These are phyloP conservation scores for Cladosporium oxysporum DNA, from an alignment of 2,329 filamentous ascomycete species.

Conservation along the genomic window DNA sequence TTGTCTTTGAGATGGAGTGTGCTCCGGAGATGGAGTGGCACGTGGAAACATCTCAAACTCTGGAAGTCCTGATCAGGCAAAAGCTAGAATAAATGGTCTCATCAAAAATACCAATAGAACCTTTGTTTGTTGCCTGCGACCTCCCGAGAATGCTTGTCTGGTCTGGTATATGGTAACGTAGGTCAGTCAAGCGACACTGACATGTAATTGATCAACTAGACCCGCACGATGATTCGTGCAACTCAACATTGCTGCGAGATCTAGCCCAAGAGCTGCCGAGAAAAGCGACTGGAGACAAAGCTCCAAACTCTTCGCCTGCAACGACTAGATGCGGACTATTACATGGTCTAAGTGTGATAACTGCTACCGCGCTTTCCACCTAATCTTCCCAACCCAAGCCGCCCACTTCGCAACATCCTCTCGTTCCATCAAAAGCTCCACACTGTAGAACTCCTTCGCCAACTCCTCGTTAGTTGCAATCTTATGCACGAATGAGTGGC, in stretches of 20 bases:
- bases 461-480: slow-evolving; percentile 76
- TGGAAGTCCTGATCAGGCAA: no score
- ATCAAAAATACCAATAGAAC: no score
- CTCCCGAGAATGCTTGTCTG: no score
- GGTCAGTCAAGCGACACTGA: no score
- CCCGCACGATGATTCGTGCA: background rate
- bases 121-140: no score
- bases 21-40: no score
- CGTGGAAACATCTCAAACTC: background rate
- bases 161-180: no score
- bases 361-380: slow-evolving; percentile 66
- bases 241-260: background rate
- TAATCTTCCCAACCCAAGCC: slow-evolving; percentile 69
- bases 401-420: slow-evolving; percentile 73
- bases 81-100: no score
- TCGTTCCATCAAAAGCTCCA: slow-evolving; percentile 68
- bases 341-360: background rate
- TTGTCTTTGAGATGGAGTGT: no score
- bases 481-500: slow-evolving; percentile 79
- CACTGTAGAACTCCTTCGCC: slow-evolving; percentile 70
- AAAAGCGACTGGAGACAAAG: background rate
- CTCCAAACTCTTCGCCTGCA: background rate
- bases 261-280: background rate
- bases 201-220: background rate
- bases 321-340: background rate